These are phyloP conservation scores for Eucommia ulmoides DNA, from an alignment of 257 asterid species.

Conservation along the genomic window DNA sequence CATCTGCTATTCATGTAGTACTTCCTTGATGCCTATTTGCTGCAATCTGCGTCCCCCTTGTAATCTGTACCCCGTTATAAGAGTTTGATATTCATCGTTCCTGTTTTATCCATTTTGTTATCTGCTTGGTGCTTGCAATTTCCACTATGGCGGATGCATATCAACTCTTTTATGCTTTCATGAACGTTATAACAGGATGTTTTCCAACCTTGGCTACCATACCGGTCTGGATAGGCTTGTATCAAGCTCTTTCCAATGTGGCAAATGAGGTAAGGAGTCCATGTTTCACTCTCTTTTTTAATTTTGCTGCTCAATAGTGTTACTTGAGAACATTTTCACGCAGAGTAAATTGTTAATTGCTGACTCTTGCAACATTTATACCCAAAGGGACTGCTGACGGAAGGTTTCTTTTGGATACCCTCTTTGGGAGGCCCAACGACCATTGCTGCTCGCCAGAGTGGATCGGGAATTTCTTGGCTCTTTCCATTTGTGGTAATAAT, in stretches of 20 bases:
- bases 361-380: constrained; percentile 7
- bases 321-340: neutral
- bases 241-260: constrained; percentile 97
- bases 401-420: constrained; percentile 99
- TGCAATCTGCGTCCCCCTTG: neutral
- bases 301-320: too few species aligned
- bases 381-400: constrained; percentile 82
- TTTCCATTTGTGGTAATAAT: constrained; percentile 83
- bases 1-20: neutral
- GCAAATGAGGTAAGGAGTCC: constrained; percentile 80
- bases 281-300: neutral
- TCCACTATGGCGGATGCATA: neutral
- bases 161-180: neutral
- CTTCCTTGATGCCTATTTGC: neutral
- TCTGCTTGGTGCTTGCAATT: neutral
- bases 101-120: too few species aligned
- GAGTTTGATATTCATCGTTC: too few species aligned
- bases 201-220: constrained; percentile 98
- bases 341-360: neutral
- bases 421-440: constrained; percentile 99
- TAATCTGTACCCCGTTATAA: neutral
- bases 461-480: constrained; percentile 95
- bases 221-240: constrained; percentile 97
- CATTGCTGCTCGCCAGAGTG: constrained; percentile 97
- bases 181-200: constrained; percentile 51